Percentiles rank a stretch among this genome's conserved stretches.
phyloP scores from a whole-genome alignment of 768 basidiomycete genomes.

The Sarcomyxa edulis region DNA sequence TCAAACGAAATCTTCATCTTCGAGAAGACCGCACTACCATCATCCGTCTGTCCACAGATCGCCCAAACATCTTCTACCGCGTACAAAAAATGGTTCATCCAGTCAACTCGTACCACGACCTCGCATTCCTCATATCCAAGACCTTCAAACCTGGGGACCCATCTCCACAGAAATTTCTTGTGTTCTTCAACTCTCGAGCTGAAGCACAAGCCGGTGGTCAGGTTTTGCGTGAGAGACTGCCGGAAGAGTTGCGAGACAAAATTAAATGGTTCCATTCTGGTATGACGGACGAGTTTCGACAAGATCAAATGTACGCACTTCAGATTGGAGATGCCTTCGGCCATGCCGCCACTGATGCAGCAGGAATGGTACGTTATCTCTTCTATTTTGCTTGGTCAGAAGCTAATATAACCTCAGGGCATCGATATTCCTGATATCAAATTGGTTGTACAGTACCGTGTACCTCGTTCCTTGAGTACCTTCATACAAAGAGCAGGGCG shows the following conservation, averaged over 20 bases:
- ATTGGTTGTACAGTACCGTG: slow-evolving; percentile 28
- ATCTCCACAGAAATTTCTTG: slow-evolving; percentile 11
- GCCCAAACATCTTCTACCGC: slow-evolving; percentile 23
- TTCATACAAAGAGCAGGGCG: slow-evolving; percentile 30
- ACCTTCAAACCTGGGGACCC: slow-evolving; percentile 2
- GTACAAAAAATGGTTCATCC: slow-evolving; percentile 18
- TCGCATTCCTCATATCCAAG: slow-evolving; percentile 17
- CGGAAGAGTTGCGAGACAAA: slow-evolving; percentile 6
- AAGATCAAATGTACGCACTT: slow-evolving; percentile 10
- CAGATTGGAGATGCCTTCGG: slow-evolving; percentile 17
- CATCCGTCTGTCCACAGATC: slow-evolving; percentile 21
- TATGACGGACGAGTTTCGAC: slow-evolving; percentile 18
- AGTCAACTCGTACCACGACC: slow-evolving; percentile 16
- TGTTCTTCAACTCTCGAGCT: slow-evolving; percentile 21
- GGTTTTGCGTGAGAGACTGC: slow-evolving; percentile 11
- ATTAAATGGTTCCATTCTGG: slow-evolving; percentile 21
- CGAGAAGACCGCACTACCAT: neutral
- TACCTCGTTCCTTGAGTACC: slow-evolving; percentile 15
- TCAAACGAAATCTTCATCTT: too few relatives aligned
- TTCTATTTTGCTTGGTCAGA: slow-evolving; percentile 4
- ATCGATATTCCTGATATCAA: slow-evolving; percentile 27
- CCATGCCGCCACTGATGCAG: slow-evolving; percentile 22
- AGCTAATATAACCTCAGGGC: slow-evolving; percentile 18
- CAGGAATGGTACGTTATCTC: slow-evolving; percentile 26
- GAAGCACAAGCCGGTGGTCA: slow-evolving; percentile 10